Base-by-base conservation (phyloP, 352 stramenopile genomes). In the Phytopythium boreale region DNA sequence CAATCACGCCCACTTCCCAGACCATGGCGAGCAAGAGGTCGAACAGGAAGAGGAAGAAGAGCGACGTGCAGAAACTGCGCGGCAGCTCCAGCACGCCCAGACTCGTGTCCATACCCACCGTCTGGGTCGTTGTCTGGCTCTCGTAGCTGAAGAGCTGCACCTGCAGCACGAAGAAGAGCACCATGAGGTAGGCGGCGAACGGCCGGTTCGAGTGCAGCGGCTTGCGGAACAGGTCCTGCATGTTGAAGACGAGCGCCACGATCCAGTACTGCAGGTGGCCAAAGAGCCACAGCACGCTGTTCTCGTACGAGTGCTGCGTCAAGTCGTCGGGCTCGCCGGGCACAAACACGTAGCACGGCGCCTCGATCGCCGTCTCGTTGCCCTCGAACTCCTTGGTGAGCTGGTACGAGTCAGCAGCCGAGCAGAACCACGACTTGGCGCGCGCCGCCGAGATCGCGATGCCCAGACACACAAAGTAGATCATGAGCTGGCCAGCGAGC, bases 251-350 rank as follows among this genome's bases (percentile, higher is more conserved):
- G 19, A 90, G 58, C 3, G 82, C 85, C 10, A 86, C 78, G 61
- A 91, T 79, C 74, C 80, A 88, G 65, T 91, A 94, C 69, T 92
- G 82, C 41, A 90, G 29, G 66, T 94, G 83, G 1, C 85, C 85
- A 44, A 91, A 90, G 34, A 89, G 77, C 85, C 85, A 94, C 8
- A 92, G 39, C 10, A 92, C 79, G 56, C 72, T 86, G 76, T 90
- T 88, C 60, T 93, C 85, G 70, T 88, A 90, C 61, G 85, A 90
- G 64, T 90, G 69, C 36, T 78, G 68, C 20, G 82, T 93, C 36
- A 91, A 58, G 36, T 90, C 78, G 4, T 65, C 71, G 11, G 75
- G 75, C 34, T 77, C 68, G 2, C 77, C 80, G 0, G 83, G 70
- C 9, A 78, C 60, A 34, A 89, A 92, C 65, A 75, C 70, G 61